Percentiles rank a stretch among this genome's conserved stretches.
phyloP scores from a whole-genome alignment of 805 yeast species.

The Sugiyamaella americana region DNA sequence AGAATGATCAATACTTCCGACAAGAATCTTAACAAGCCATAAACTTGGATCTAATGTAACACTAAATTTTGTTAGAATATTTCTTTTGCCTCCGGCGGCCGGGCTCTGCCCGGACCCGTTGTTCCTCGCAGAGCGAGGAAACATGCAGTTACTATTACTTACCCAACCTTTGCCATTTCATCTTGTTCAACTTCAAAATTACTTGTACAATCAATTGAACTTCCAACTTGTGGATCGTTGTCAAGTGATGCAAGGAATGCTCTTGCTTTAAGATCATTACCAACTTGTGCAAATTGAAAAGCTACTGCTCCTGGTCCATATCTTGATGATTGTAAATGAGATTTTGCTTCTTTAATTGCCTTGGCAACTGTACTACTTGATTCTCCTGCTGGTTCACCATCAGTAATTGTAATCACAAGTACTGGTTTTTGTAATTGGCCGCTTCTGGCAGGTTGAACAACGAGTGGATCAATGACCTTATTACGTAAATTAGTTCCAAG shows the following conservation, averaged over 20 bases:
- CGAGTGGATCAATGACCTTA: slow-evolving; percentile 28
- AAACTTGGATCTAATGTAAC: slow-evolving; percentile 26
- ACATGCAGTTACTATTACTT: no score
- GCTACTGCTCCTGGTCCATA: slow-evolving; percentile 29
- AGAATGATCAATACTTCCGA: slow-evolving; percentile 28
- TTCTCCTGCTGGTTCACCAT: slow-evolving; percentile 32
- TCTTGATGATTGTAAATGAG: slow-evolving; percentile 18
- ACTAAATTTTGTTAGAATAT: slow-evolving; percentile 25
- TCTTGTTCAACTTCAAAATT: slow-evolving; percentile 30
- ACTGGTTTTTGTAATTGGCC: slow-evolving; percentile 27
- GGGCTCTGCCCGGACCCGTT: no score
- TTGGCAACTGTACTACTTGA: slow-evolving; percentile 19
- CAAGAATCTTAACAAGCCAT: slow-evolving; percentile 28
- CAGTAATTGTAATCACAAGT: slow-evolving; percentile 27
- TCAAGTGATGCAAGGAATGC: slow-evolving; percentile 26
- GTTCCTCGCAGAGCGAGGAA: no score
- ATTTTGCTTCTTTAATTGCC: slow-evolving; percentile 24
- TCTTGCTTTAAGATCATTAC: slow-evolving; percentile 29
- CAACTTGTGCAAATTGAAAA: slow-evolving; percentile 32
- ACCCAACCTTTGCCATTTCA: no score
- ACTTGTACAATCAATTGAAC: slow-evolving; percentile 26
- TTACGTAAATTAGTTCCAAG: slow-evolving; percentile 23
- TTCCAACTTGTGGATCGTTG: slow-evolving; percentile 26
- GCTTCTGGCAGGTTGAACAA: slow-evolving; percentile 22
- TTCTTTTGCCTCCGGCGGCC: no score